Conservation (phyloP, 345 rosid species). For the Eucalyptus tenuipes region DNA sequence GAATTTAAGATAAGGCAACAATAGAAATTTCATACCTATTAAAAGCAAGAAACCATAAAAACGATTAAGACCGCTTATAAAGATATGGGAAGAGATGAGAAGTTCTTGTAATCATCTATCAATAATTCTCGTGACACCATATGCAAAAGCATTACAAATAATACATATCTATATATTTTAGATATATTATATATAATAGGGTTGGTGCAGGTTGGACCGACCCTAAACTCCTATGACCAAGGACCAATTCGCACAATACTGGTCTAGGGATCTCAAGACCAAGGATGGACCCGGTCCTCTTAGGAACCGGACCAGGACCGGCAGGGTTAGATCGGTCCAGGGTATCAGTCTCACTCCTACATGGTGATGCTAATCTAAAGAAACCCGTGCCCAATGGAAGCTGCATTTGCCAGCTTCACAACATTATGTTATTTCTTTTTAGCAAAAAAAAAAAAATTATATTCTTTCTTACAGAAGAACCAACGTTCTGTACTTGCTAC, state of each 20-base stretch:
- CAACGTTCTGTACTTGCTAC: neutral
- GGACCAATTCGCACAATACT: accelerated
- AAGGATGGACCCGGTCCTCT: accelerated
- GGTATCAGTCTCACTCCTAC: no score
- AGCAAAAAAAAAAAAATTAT: neutral
- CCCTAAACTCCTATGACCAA: no score
- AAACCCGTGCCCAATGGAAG: neutral
- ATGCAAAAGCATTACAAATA: no score
- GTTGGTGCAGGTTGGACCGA: accelerated
- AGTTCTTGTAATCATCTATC: accelerated
- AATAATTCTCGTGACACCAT: no score
- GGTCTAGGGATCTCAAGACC: accelerated
- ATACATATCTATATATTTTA: no score
- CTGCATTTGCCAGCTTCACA: neutral
- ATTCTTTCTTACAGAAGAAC: neutral
- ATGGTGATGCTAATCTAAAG: accelerated
- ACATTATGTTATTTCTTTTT: neutral
- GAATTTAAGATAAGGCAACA: no score
- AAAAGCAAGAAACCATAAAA: no score
- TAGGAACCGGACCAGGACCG: accelerated
- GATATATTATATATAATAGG: no score
- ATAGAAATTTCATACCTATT: no score
- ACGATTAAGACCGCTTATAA: no score
- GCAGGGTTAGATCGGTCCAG: accelerated
- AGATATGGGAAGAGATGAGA: accelerated